Conservation (phyloP, 306 rosid genomes). For the Cicer pinnatifidum region DNA sequence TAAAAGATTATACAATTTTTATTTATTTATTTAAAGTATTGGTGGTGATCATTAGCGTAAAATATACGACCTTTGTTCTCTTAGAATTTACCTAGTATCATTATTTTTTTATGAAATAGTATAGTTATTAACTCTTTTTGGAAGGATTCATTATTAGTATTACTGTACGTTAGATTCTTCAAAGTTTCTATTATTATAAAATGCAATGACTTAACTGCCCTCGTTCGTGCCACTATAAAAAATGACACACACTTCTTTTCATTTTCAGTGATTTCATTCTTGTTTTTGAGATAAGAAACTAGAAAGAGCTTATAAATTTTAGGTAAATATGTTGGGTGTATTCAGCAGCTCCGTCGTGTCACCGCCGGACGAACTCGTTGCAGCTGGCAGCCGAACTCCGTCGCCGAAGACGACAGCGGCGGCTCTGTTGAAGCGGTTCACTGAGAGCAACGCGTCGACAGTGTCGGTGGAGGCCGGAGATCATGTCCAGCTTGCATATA, state of each 20-base stretch:
- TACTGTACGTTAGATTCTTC: background rate
- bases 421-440: constrained; percentile 68
- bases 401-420: constrained; percentile 74
- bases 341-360: constrained; percentile 83
- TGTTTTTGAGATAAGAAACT: background rate
- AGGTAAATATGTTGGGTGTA: constrained; percentile 67
- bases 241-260: background rate
- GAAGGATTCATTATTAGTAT: too few relatives aligned
- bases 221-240: constrained; percentile 30
- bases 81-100: too few relatives aligned
- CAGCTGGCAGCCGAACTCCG: constrained; percentile 92
- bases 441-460: constrained; percentile 54
- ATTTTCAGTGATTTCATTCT: constrained; percentile 17
- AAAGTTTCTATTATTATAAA: background rate
- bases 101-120: too few relatives aligned
- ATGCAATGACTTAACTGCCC: background rate
- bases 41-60: too few relatives aligned
- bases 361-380: constrained; percentile 87
- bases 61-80: too few relatives aligned
- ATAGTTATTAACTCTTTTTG: too few relatives aligned
- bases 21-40: too few relatives aligned
- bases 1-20: too few relatives aligned
- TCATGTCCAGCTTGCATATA: constrained; percentile 67
- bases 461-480: constrained; percentile 79
- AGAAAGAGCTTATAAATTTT: background rate